Evolutionary conservation across 2,329 filamentous ascomycete species (phyloP), one percentile per base, ranked within the genome.

Genomic region (Fusarium sp.): DNA sequence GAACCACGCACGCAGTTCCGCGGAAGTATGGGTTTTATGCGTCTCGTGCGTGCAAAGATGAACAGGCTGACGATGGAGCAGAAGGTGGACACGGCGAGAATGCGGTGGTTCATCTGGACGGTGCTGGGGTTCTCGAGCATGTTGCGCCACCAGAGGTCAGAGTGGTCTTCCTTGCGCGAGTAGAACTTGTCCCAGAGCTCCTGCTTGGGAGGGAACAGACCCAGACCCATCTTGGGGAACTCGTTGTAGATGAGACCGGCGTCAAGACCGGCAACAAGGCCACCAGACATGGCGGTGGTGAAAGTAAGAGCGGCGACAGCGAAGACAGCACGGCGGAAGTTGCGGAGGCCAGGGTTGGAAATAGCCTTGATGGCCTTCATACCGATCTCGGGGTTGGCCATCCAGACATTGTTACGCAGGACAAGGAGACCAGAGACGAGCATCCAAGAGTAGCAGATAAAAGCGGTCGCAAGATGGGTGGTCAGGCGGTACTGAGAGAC

Each of bases 211-310:
- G 96, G 96, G 1, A 94, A 88, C 24, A 97, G 86, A 13, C 95
- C 95, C 5, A 91, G 84, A 10, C 97, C 97, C 97, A 99, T 99
- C 84, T 90, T 94, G 8, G 97, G 97, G 83, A 99, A 98, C 83
- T 99, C 95, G 82, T 99, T 99, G 88, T 99, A 99, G 84, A 99
- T 98, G 66, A 99, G 88, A 10, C 97, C 97, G 10, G 97, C 97
- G 81, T 99, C 97, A 16, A 99, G 92, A 35, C 97, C 97, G 8
- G 97, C 97, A 35, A 99, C 97, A 3, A 99, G 89, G 6, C 92
- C 96, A 64, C 96, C 97, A 5, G 97, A 98, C 90, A 99, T 94
- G 80, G 94, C 95, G 5, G 97, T 99, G 37, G 89, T 87, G 84
- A 98, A 98, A 77, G 97, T 92, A 29, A 99, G 89, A 5, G 88